Base-by-base conservation (phyloP, 257 asterid species). In the Solanum paucissectum region DNA sequence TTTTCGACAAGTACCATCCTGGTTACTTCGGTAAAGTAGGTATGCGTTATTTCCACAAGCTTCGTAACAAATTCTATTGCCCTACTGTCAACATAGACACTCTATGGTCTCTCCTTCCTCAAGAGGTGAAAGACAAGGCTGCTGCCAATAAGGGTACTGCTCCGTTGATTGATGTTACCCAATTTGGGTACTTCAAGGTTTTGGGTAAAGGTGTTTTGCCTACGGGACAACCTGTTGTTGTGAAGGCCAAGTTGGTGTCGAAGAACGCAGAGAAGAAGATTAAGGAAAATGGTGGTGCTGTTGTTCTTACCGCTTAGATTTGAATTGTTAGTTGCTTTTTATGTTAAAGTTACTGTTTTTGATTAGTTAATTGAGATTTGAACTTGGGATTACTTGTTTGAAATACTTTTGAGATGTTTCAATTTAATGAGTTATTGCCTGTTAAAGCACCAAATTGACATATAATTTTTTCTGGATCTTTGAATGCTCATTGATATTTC, bases 1-100 rank as follows among this genome's bases (percentile, higher is more conserved):
- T 90, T 29, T 90, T 90, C 81, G 92, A 90, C 89, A 90, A 90
- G 42, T 90, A 90, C 73, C 92, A 89, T 86, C 91, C 92, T 6
- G 92, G 92, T 16, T 90, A 89, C 85, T 90, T 90, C 86, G 91
- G 92, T 2, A 90, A 90, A 69, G 92, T 90, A 2, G 90, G 92
- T 64, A 90, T 90, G 92, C 84, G 91, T 20, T 89, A 89, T 55
- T 89, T 89, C 86, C 91, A 89, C 91, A 86, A 89, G 82, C 86
- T 89, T 7, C 89, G 91, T 46, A 89, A 89, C 89, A 89, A 87
- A 38, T 89, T 89, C 82, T 87, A 86, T 25, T 89, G 91, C 37
- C 91, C 91, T 27, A 58, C 91, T 25, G 91, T 89, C 27, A 89
- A 89, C 72, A 55, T 89, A 36, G 91, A 89, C 64, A 83, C 76